A percentile compares a stretch with the other conserved stretches of the same genome.
Evolutionary conservation across 331 rosid genomes (phyloP).

Genomic region (Malus hybrid): DNA sequence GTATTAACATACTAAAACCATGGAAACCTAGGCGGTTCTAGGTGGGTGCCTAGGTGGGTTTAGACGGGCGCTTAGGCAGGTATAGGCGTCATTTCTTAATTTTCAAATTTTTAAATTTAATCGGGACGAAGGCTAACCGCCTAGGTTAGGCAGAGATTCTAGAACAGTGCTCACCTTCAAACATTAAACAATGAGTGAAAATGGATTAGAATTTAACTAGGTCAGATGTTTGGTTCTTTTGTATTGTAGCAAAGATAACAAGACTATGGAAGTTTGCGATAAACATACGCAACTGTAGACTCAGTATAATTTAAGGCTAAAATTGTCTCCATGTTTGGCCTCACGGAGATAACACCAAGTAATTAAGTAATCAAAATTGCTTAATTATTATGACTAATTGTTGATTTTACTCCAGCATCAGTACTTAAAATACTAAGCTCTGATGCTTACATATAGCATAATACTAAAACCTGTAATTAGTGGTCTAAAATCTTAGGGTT

Average conservation of each 20-base stretch:
- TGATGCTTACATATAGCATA: neutral
- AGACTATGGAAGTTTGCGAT: neutral
- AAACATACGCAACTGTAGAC: constrained; percentile 1
- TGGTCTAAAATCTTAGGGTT: constrained; percentile 15
- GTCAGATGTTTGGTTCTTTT: too few species aligned
- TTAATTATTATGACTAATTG: neutral
- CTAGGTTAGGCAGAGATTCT: too few species aligned
- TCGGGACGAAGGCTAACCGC: too few species aligned
- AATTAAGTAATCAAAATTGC: constrained; percentile 1
- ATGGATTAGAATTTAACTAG: too few species aligned
- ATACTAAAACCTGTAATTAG: constrained; percentile 7
- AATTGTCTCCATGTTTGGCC: constrained; percentile 25
- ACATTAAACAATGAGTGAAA: too few species aligned
- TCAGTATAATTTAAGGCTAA: neutral
- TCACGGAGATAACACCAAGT: constrained; percentile 21
- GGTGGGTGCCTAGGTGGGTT: too few species aligned
- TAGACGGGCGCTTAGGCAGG: rapidly evolving
- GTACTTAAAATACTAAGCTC: neutral
- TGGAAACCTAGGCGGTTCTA: too few species aligned
- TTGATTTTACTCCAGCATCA: neutral
- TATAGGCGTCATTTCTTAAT: too few species aligned
- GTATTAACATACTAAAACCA: too few species aligned
- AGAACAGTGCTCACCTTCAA: too few species aligned
- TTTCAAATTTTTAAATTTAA: too few species aligned
- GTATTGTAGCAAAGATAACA: too few species aligned